Conservation (phyloP, 225 moss, liverwort and hornwort species). For the Sphagnum contortum region DNA sequence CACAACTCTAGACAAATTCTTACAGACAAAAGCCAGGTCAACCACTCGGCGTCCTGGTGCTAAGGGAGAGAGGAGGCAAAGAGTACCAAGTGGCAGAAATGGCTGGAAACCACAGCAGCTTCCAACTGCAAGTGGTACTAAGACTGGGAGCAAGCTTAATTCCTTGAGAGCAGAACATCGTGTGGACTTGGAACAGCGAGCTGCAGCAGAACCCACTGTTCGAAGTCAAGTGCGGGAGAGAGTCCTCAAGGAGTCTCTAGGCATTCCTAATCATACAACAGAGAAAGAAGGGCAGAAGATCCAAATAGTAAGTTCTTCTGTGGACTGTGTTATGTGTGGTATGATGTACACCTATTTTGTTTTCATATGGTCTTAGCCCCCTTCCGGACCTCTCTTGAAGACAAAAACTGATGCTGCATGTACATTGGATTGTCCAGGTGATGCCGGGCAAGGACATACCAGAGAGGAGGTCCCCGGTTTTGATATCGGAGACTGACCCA, state of each 20-base stretch:
- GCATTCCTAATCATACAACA: not conserved
- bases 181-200: constrained; percentile 28
- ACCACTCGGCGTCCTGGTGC: constrained; percentile 4
- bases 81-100: constrained; percentile 6
- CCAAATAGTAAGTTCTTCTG: too few relatives aligned
- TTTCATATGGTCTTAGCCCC: too few relatives aligned
- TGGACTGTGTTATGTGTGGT: too few relatives aligned
- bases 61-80: constrained; percentile 9
- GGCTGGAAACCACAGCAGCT: constrained; percentile 11
- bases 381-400: too few relatives aligned
- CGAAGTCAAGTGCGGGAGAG: constrained; percentile 40
- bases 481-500: constrained; percentile 13
- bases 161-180: constrained; percentile 37
- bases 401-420: too few relatives aligned
- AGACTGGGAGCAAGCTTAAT: constrained; percentile 27
- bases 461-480: constrained; percentile 6
- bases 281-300: not conserved
- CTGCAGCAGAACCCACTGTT: constrained; percentile 22
- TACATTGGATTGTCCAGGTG: too few relatives aligned
- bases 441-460: too few relatives aligned
- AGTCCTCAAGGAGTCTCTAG: constrained; percentile 17
- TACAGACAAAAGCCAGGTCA: constrained; percentile 31
- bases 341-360: too few relatives aligned
- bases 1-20: constrained; percentile 58
- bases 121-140: constrained; percentile 6